These are phyloP conservation scores for Mucor mucedo DNA, from an alignment of 371 early-diverging fungal species.

Conservation along the genomic window DNA sequence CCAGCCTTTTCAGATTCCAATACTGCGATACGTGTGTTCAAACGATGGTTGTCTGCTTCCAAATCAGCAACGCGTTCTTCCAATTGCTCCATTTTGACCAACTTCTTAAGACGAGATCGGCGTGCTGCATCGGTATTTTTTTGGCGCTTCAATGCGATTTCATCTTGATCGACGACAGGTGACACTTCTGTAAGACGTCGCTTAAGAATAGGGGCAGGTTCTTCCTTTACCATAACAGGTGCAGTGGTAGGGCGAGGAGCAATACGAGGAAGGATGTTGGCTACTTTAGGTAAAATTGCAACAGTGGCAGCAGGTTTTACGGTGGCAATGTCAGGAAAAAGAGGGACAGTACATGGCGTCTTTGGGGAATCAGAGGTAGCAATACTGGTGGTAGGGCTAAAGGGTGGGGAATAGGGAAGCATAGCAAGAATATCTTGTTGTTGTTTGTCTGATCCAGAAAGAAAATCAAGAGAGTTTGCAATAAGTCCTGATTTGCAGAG, in stretches of 20 bases:
- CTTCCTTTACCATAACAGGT: neutral
- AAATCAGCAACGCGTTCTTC: slow-evolving; percentile 79
- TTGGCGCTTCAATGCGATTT: slow-evolving; percentile 76
- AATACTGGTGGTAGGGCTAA: slow-evolving; percentile 8
- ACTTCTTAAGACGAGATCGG: slow-evolving; percentile 88
- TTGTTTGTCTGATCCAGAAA: slow-evolving; percentile 1
- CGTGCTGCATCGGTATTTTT: slow-evolving; percentile 96
- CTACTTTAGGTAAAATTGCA: neutral
- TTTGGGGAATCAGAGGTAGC: slow-evolving; percentile 13
- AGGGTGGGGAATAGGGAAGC: slow-evolving; percentile 18
- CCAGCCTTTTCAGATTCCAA: slow-evolving; percentile 74
- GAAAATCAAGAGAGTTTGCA: neutral
- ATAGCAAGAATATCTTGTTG: slow-evolving; percentile 7
- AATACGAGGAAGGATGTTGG: slow-evolving; percentile 10
- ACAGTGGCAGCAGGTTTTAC: neutral
- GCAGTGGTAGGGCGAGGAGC: neutral
- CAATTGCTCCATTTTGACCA: slow-evolving; percentile 83
- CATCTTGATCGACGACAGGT: slow-evolving; percentile 49
- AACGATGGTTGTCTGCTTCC: slow-evolving; percentile 74
- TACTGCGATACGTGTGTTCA: slow-evolving; percentile 73
- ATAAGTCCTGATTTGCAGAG: slow-evolving; percentile 25
- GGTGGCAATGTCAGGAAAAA: slow-evolving; percentile 21
- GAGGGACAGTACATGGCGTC: slow-evolving; percentile 2
- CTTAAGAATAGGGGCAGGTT: neutral
- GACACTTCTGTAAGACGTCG: slow-evolving; percentile 11